These are phyloP conservation scores for Scolecobasidium constrictum DNA, from an alignment of 2,329 filamentous ascomycete species.

Conservation along the genomic window DNA sequence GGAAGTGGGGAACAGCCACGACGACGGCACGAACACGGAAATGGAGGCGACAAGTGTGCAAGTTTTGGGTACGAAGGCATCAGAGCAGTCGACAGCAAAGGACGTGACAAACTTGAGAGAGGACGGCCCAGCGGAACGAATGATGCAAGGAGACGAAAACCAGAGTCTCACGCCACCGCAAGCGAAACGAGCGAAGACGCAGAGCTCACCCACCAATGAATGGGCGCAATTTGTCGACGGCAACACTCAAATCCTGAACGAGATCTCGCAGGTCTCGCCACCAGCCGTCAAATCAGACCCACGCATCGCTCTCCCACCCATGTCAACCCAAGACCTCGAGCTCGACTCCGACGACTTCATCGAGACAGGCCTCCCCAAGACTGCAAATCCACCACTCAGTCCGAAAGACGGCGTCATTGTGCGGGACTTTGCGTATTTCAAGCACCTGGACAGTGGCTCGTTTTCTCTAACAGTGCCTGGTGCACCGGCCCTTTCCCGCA, in stretches of 20 bases:
- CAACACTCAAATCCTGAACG: constrained; percentile 1
- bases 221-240: neutral
- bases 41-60: neutral
- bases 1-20: neutral
- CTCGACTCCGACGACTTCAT: neutral
- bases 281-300: neutral
- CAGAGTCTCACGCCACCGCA: neutral
- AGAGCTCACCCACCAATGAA: neutral
- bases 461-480: neutral
- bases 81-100: neutral
- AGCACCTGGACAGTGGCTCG: neutral
- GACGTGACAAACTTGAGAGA: too few relatives aligned
- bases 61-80: neutral
- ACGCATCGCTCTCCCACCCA: neutral
- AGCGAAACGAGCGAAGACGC: neutral
- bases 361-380: neutral
- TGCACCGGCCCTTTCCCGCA: neutral
- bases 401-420: neutral
- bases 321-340: neutral
- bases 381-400: neutral
- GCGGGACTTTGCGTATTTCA: constrained; percentile 6
- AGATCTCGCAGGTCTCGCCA: neutral
- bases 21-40: neutral
- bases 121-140: too few relatives aligned
- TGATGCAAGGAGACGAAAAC: neutral